These are phyloP conservation scores for Vaccinium macrocarpon DNA, from an alignment of 148 eudicot species.

Conservation along the genomic window DNA sequence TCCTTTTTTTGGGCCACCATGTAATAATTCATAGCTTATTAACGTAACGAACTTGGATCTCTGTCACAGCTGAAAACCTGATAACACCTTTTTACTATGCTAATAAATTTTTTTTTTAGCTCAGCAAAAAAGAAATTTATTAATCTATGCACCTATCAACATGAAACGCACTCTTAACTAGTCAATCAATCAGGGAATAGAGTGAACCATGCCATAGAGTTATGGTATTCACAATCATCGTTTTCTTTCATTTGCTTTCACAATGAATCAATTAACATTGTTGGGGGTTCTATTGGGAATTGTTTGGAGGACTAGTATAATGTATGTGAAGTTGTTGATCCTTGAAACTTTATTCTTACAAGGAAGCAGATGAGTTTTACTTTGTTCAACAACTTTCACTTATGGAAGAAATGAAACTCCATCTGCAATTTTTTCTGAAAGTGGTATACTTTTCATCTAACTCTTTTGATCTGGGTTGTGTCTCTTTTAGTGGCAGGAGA, in stretches of 20 bases:
- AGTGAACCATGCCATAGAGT: neutral
- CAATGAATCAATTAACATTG: neutral
- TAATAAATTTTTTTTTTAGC: neutral
- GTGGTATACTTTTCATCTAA: neutral
- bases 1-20: neutral
- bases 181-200: neutral
- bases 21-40: neutral
- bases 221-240: neutral
- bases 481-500: constrained; percentile 69
- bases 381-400: neutral
- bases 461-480: neutral
- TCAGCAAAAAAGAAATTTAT: neutral
- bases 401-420: neutral
- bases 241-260: neutral
- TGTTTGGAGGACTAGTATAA: neutral
- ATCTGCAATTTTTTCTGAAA: neutral
- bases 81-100: neutral
- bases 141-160: neutral
- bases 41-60: neutral
- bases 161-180: neutral
- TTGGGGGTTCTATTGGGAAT: neutral
- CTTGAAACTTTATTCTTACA: neutral
- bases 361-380: neutral
- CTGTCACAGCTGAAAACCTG: neutral
- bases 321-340: neutral